phyloP scores from a whole-genome alignment of 352 stramenopile species.

The Pythium apleroticum region DNA sequence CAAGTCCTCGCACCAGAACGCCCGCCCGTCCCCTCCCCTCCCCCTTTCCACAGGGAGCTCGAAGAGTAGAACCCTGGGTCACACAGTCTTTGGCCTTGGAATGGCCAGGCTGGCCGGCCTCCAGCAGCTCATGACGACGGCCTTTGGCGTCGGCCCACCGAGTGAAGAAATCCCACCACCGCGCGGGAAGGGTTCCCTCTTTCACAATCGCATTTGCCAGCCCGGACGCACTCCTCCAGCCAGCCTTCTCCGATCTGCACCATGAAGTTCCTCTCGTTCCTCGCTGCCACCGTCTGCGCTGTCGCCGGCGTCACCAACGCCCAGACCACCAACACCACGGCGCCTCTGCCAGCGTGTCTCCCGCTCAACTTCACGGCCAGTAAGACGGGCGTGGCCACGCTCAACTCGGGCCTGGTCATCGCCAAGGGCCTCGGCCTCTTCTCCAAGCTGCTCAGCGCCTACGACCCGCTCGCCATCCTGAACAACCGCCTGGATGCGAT shows the following conservation, averaged over 20 bases:
- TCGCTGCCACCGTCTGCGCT: conserved; percentile 22
- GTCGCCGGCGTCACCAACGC: conserved; percentile 24
- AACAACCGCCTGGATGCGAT: conserved; percentile 43
- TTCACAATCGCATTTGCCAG: conserved; percentile 18
- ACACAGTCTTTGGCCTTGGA: background rate
- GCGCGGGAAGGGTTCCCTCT: conserved; percentile 1
- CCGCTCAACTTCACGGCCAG: conserved; percentile 46
- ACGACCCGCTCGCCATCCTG: conserved; percentile 37
- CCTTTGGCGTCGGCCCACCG: background rate
- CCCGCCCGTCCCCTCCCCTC: background rate
- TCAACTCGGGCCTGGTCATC: conserved; percentile 46
- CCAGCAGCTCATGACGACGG: background rate
- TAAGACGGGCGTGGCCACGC: conserved; percentile 41
- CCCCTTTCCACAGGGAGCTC: background rate
- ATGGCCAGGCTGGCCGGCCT: background rate
- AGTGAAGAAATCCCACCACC: background rate
- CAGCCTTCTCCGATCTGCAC: background rate
- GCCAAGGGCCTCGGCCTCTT: conserved; percentile 27
- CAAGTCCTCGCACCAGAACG: background rate
- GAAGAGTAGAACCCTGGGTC: background rate
- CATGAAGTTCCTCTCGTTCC: conserved; percentile 45
- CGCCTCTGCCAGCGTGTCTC: conserved; percentile 25
- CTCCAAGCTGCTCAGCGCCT: conserved; percentile 25
- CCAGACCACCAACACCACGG: conserved; percentile 13
- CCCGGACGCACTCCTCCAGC: background rate